Conservation (phyloP, 768 basidiomycete species). For the Xanthoconium purpureum region DNA sequence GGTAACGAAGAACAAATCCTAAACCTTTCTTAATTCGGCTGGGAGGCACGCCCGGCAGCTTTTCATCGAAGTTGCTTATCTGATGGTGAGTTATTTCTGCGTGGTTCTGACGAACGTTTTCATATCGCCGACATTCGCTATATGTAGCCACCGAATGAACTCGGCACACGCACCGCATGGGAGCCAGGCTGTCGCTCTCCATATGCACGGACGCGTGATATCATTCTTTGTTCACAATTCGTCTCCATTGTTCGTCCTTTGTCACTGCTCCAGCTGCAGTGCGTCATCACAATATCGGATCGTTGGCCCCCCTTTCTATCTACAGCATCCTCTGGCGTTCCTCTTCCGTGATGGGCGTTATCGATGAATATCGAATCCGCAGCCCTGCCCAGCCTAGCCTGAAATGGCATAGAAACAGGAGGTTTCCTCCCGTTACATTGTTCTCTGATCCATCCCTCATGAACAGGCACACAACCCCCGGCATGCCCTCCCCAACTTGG, state of each 20-base stretch:
- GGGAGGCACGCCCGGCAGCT: slow-evolving; percentile 12
- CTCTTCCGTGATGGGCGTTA: slow-evolving; percentile 14
- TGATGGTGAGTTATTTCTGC: slow-evolving; percentile 21
- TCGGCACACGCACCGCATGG: slow-evolving; percentile 12
- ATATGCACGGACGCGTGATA: slow-evolving; percentile 15
- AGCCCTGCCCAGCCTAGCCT: slow-evolving; percentile 4
- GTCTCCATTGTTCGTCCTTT: not conserved
- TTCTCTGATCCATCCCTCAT: not conserved
- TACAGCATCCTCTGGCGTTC: slow-evolving; percentile 7
- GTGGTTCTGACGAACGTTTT: slow-evolving; percentile 18
- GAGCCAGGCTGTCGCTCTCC: slow-evolving; percentile 9
- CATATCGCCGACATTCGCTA: slow-evolving; percentile 24
- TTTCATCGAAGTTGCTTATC: slow-evolving; percentile 26
- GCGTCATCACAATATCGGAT: not conserved
- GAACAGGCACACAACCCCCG: not conserved
- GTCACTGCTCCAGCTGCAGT: not conserved
- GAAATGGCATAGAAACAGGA: slow-evolving; percentile 23
- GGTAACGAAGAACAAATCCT: slow-evolving; percentile 11
- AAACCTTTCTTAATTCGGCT: slow-evolving; percentile 14
- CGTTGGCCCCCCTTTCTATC: not conserved
- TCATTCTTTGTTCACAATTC: slow-evolving; percentile 3
- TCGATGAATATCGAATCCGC: slow-evolving; percentile 5
- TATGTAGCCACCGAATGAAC: slow-evolving; percentile 9
- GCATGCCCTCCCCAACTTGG: slow-evolving; percentile 3
- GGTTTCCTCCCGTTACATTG: slow-evolving; percentile 10